Conservation (phyloP, 2,329 filamentous ascomycete species). For the Paracamarosporium sp. region DNA sequence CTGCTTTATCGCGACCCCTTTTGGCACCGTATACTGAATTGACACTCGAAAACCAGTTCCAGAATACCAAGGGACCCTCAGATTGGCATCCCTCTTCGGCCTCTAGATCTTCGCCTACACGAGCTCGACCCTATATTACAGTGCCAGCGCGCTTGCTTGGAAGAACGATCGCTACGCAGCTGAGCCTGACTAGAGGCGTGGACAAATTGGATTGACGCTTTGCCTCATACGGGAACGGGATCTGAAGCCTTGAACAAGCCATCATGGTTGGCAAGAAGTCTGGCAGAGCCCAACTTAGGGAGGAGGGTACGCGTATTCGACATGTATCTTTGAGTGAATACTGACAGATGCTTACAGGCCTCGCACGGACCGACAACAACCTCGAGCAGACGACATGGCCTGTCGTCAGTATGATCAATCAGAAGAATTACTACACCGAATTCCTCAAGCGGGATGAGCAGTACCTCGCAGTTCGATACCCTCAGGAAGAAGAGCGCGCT, state of each 20-base stretch:
- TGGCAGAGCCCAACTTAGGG: slow-evolving; percentile 65
- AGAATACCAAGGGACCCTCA: not conserved
- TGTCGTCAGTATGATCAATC: slow-evolving; percentile 90
- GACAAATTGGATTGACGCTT: no score
- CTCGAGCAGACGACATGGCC: slow-evolving; percentile 97
- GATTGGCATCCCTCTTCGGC: not conserved
- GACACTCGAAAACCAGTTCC: not conserved
- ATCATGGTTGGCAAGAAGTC: slow-evolving; percentile 72
- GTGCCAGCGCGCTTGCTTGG: not conserved
- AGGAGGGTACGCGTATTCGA: slow-evolving; percentile 57
- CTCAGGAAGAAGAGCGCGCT: slow-evolving; percentile 85
- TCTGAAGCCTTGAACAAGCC: not conserved
- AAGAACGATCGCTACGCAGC: not conserved
- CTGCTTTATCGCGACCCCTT: not conserved
- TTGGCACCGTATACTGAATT: not conserved
- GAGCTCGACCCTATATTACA: not conserved
- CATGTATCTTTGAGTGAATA: not conserved
- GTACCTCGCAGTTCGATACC: slow-evolving; percentile 84
- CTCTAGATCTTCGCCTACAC: not conserved
- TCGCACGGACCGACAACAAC: slow-evolving; percentile 97
- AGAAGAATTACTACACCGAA: slow-evolving; percentile 96
- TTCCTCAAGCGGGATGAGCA: slow-evolving; percentile 99
- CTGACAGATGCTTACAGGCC: slow-evolving; percentile 63
- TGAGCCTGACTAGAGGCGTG: not conserved
- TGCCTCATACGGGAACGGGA: not conserved